These are phyloP conservation scores for Paramecium caudatum DNA, from an alignment of 73 alveolate species.

Conservation along the genomic window DNA sequence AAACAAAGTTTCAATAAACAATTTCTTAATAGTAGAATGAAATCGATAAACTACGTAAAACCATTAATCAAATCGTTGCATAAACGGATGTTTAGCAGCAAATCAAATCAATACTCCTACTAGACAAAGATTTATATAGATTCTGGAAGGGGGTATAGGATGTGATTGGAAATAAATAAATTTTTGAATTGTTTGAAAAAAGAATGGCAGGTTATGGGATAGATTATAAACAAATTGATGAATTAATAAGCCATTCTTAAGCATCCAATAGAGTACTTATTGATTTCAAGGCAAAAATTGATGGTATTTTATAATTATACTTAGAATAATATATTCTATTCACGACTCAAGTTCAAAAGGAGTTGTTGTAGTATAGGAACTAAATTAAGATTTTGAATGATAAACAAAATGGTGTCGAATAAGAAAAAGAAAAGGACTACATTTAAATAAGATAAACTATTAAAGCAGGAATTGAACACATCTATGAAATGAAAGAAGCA, in stretches of 20 bases:
- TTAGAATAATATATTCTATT: constrained; percentile 18
- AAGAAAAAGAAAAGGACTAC: constrained; percentile 1
- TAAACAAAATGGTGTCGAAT: neutral
- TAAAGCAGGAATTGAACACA: neutral
- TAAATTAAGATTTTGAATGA: neutral
- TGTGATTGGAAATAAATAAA: constrained; percentile 32
- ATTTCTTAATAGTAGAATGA: neutral
- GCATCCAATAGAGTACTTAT: neutral
- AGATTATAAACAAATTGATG: constrained; percentile 25
- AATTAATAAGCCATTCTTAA: constrained; percentile 19
- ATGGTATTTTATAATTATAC: neutral
- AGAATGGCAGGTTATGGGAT: constrained; percentile 15
- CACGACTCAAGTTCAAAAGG: constrained; percentile 27
- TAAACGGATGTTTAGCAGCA: neutral
- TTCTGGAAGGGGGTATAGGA: constrained; percentile 36
- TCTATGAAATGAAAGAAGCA: constrained; percentile 34
- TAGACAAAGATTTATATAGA: neutral
- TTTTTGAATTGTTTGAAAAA: constrained; percentile 24
- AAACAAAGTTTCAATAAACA: neutral
- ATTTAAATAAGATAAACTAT: neutral
- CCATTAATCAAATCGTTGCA: neutral
- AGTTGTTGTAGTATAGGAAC: neutral
- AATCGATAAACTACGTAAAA: neutral
- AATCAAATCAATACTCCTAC: constrained; percentile 2
- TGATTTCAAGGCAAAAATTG: neutral